phyloP scores from a whole-genome alignment of 441 rosid genomes.

The Pelargonium exstipulatum region DNA sequence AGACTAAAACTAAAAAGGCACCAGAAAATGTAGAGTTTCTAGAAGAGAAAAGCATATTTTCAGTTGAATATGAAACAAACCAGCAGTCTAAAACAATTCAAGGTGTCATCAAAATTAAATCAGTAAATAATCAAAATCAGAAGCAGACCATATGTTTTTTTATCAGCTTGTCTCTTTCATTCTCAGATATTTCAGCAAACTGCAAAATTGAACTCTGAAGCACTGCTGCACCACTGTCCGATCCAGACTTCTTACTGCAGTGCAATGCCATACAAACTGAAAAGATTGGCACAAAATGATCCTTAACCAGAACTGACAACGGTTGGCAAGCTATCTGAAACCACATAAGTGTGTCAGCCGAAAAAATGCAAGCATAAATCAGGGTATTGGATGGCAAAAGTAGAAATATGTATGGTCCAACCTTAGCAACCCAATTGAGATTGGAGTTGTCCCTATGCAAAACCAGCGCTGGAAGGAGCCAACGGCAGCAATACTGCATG shows the following conservation, averaged over 20 bases:
- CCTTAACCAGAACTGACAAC: conserved; percentile 51
- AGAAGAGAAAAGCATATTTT: conserved; percentile 2
- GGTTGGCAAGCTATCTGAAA: conserved; percentile 71
- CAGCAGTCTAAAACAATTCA: neutral
- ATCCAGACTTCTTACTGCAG: conserved; percentile 59
- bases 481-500: conserved; percentile 73
- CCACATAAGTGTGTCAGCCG: conserved; percentile 26
- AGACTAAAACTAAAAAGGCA: neutral
- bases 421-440: conserved; percentile 81
- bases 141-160: conserved; percentile 75
- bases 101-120: neutral
- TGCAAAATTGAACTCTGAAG: conserved; percentile 68
- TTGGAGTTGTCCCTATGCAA: conserved; percentile 55
- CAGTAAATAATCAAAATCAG: conserved; percentile 14
- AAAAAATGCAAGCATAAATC: neutral
- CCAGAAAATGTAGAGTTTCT: neutral
- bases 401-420: conserved; percentile 25
- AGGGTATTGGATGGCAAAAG: neutral
- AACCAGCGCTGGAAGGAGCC: conserved; percentile 93
- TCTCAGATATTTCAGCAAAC: conserved; percentile 70
- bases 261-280: conserved; percentile 74
- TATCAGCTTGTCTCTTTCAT: conserved; percentile 80
- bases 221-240: conserved; percentile 55
- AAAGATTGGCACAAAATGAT: conserved; percentile 85
- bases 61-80: neutral